Conservation (phyloP, 2,329 filamentous ascomycete genomes). For the Neonectria ditissima region DNA sequence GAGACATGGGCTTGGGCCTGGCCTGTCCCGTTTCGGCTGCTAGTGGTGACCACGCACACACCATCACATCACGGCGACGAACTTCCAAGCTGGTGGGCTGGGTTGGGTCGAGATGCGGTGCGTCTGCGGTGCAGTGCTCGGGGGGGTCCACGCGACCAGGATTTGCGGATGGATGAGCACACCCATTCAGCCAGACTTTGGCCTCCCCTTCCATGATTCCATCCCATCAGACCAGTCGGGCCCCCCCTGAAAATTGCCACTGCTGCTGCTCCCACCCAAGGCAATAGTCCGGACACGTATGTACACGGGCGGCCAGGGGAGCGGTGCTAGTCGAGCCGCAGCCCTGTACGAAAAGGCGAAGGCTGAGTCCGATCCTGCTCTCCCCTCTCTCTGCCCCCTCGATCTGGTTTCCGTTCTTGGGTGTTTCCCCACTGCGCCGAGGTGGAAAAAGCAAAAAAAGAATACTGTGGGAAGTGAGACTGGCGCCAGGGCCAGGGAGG, state of each 20-base stretch:
- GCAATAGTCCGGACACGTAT: background rate
- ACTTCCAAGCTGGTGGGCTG: background rate
- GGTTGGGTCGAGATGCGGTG: background rate
- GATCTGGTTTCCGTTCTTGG: background rate
- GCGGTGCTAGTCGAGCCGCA: background rate
- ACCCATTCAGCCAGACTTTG: background rate
- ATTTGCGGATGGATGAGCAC: background rate
- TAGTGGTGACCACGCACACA: background rate
- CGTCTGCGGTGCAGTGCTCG: background rate
- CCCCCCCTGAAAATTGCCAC: background rate
- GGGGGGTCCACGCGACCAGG: constrained; percentile 1
- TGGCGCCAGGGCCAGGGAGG: too few species aligned
- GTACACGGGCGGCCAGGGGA: background rate
- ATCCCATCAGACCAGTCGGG: background rate
- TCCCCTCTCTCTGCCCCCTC: too few species aligned
- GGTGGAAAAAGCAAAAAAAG: constrained; percentile 21
- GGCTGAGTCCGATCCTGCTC: background rate
- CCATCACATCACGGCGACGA: background rate
- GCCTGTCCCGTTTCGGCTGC: background rate
- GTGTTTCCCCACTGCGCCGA: background rate
- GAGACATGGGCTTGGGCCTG: background rate
- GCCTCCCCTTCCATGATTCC: background rate
- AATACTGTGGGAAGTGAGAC: background rate
- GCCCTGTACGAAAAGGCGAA: background rate
- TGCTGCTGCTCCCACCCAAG: background rate